Base-by-base conservation (phyloP, 345 rosid genomes). In the Noccaea bulbosa region DNA sequence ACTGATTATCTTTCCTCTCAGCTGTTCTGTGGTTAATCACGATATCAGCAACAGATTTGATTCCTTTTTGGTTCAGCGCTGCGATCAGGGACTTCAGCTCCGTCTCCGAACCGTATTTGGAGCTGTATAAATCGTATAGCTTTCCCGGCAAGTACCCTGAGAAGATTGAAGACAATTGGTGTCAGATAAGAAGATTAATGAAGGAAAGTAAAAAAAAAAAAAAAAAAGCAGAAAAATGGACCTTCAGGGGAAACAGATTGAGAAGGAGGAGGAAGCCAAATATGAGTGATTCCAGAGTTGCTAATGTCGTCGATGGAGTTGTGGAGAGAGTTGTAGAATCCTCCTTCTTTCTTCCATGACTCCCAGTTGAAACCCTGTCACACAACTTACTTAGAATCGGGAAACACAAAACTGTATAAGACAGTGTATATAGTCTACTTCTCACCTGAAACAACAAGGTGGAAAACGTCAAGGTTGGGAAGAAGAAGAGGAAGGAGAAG, bases 211-310 rank as follows among this genome's bases (percentile, higher is more conserved):
- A 11, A 11, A 11, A 40, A 5, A 4, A 17, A 14, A 24, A 9
- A 14, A 38, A 1, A 11, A 6, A 15, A 56, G 24, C 1, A 20
- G 22, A 20, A 20, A 2, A 11, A 43, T 0, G n/a, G 65, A 87
- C 98, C 97, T 75, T 90, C 74, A 0, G 81, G 80, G 11, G 80
- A 70, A 41, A 44, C 87, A 2, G 98, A 93, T 20, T 91, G 98
- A 46, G 97, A 93, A 2, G 98, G 76, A 6, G 98, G 97, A 50
- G 97, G 98, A 78, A 90, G 96, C 98, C 97, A 93, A 37, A 93
- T 81, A 71, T 88, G 96, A 59, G 98, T 85, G 51, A 88, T 72
- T 56, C 94, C 96, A 16, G 90, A 86, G n/a, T 40, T 74, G 41
- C 82, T 84, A 61, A 91, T 59, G 34, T 90, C 96, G 53, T 87